Conservation (phyloP, 1,139 yeast species). For the Diutina mesorugosa region DNA sequence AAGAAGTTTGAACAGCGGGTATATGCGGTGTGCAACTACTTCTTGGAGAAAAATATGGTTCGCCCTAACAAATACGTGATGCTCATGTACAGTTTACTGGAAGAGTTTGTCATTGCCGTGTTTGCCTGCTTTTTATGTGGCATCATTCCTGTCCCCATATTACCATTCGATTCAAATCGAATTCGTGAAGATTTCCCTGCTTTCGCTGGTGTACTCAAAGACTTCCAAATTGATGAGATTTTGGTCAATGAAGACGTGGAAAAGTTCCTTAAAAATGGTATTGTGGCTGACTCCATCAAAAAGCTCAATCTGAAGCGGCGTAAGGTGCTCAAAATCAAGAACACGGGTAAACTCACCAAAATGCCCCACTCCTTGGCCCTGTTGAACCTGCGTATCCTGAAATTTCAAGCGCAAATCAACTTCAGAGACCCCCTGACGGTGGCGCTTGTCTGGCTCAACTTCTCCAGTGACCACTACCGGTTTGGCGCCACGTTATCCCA, state of each 20-base stretch:
- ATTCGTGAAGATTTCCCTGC: slow-evolving; percentile 68
- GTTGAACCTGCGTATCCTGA: slow-evolving; percentile 29
- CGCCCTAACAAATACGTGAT: slow-evolving; percentile 63
- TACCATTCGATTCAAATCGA: slow-evolving; percentile 59
- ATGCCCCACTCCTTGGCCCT: slow-evolving; percentile 33
- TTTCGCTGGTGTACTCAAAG: slow-evolving; percentile 51
- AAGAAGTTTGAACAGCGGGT: slow-evolving; percentile 67
- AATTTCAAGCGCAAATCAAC: slow-evolving; percentile 30
- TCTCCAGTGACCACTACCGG: slow-evolving; percentile 63
- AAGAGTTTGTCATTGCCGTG: slow-evolving; percentile 73
- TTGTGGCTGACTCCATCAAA: slow-evolving; percentile 52
- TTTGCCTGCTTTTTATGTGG: slow-evolving; percentile 84
- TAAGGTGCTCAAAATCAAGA: slow-evolving; percentile 44
- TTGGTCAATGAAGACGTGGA: slow-evolving; percentile 75
- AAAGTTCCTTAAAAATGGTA: slow-evolving; percentile 54
- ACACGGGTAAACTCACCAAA: slow-evolving; percentile 55
- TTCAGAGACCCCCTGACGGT: slow-evolving; percentile 28
- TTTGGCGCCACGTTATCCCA: slow-evolving; percentile 57
- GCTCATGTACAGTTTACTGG: slow-evolving; percentile 77
- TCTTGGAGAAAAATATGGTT: slow-evolving; percentile 39
- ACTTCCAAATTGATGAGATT: slow-evolving; percentile 58
- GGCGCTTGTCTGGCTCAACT: slow-evolving; percentile 54
- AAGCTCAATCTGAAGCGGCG: slow-evolving; percentile 28
- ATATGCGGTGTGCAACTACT: slow-evolving; percentile 55
- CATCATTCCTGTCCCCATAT: slow-evolving; percentile 65